A percentile compares a stretch with the other conserved stretches of the same genome.
These are phyloP conservation scores for Colletotrichum tropicale DNA, from an alignment of 2,329 filamentous ascomycete genomes.

Conservation along the genomic window DNA sequence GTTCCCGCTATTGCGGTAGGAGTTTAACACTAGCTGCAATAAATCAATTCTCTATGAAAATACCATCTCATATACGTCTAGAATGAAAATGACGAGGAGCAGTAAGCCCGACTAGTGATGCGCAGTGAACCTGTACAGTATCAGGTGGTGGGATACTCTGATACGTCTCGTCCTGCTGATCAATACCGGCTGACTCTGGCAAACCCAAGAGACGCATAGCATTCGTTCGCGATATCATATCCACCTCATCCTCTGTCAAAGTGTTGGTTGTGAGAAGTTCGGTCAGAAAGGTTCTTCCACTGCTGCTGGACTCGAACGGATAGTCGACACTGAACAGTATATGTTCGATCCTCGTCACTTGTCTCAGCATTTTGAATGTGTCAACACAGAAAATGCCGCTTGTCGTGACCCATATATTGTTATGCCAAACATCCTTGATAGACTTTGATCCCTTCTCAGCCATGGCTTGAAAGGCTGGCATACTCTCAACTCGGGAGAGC, in stretches of 20 bases:
- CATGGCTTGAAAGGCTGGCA: not conserved
- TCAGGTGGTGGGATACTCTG: fast-evolving
- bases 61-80: fast-evolving
- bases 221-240: fast-evolving
- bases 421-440: not conserved
- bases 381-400: not conserved
- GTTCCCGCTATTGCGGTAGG: not conserved
- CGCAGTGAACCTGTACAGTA: fast-evolving
- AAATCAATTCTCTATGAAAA: not conserved
- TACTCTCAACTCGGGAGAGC: not conserved
- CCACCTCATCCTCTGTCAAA: fast-evolving
- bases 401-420: not conserved
- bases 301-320: not conserved
- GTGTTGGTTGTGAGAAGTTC: not conserved
- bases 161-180: fast-evolving
- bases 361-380: not conserved
- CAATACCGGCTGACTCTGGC: fast-evolving
- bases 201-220: fast-evolving
- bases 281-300: fast-evolving
- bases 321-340: not conserved
- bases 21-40: not conserved
- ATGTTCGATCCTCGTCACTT: not conserved
- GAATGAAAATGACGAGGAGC: fast-evolving
- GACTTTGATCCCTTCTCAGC: not conserved
- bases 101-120: fast-evolving